Evolutionary conservation across 148 eudicot species (phyloP).

Genomic region (Spergularia bocconei): DNA sequence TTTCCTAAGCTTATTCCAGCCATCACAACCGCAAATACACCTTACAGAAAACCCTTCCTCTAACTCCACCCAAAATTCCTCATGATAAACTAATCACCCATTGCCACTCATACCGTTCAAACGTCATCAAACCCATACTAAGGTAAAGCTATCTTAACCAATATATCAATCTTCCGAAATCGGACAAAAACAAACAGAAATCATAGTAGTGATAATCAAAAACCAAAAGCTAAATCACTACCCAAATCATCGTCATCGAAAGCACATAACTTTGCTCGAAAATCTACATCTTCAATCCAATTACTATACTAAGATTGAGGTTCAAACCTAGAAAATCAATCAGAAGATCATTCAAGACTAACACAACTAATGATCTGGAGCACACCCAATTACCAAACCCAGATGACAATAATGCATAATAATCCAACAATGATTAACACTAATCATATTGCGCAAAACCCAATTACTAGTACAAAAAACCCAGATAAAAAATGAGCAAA

Average conservation of each 20-base stretch:
- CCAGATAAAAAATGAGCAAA: too few species aligned
- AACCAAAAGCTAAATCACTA: neutral
- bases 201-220: neutral
- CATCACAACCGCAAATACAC: neutral
- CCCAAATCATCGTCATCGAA: neutral
- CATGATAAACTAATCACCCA: neutral
- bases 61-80: neutral
- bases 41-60: neutral
- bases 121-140: neutral
- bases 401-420: neutral
- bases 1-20: neutral
- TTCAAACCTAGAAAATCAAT: slow-evolving; percentile 1
- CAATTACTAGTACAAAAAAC: too few species aligned
- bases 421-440: neutral
- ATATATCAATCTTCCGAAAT: neutral
- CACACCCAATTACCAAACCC: neutral
- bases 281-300: neutral
- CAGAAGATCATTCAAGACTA: neutral
- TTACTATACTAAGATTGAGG: neutral
- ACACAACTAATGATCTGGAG: neutral
- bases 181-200: neutral
- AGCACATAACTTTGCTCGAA: neutral
- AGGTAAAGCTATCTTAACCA: neutral
- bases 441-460: too few species aligned
- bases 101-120: neutral